phyloP scores from a whole-genome alignment of 371 early-diverging fungal genomes.

The Mucor circinelloides region DNA sequence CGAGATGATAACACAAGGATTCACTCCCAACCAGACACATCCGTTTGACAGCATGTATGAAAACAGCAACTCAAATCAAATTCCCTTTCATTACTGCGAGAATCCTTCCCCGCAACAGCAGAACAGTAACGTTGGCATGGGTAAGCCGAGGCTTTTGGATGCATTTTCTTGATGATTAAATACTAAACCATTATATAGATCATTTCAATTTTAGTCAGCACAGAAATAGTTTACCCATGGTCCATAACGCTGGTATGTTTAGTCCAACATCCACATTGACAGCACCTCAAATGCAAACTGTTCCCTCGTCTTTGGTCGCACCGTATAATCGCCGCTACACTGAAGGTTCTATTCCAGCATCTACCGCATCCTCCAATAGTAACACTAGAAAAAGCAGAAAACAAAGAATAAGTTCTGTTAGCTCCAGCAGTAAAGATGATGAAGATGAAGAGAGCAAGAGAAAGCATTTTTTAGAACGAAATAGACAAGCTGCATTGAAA shows the following conservation, averaged over 20 bases:
- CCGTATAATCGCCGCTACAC: conserved; percentile 12
- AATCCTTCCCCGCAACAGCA: neutral
- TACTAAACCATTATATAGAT: neutral
- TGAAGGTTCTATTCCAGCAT: conserved; percentile 12
- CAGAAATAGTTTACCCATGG: conserved; percentile 6
- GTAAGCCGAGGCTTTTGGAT: no score
- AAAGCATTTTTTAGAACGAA: conserved; percentile 76
- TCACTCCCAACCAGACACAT: neutral
- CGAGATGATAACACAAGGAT: neutral
- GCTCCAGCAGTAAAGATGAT: neutral
- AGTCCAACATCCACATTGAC: neutral
- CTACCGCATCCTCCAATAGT: neutral
- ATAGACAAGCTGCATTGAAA: conserved; percentile 84
- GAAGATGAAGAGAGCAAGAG: conserved; percentile 50
- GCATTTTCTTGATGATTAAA: neutral
- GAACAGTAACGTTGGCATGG: neutral
- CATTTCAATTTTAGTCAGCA: conserved; percentile 6
- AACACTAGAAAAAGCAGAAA: neutral
- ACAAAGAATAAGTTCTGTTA: neutral
- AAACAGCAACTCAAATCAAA: neutral
- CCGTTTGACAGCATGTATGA: neutral
- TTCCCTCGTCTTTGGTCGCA: neutral
- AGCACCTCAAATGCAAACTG: neutral
- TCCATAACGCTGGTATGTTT: neutral
- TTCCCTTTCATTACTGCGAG: neutral